These are phyloP conservation scores for Ogataea neopini DNA, from an alignment of 805 yeast genomes.

Conservation along the genomic window DNA sequence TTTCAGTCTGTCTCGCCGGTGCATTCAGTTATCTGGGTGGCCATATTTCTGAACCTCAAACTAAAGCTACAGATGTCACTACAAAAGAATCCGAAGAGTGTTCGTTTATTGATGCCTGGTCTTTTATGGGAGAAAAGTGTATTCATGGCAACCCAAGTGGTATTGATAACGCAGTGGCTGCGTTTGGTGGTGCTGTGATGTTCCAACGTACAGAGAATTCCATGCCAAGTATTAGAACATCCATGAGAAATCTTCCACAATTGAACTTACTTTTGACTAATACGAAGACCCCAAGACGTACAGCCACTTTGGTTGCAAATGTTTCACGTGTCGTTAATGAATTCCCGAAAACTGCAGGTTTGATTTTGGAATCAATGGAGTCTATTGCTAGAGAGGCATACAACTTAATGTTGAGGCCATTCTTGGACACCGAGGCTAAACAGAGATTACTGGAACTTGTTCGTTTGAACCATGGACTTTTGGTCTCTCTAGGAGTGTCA, in stretches of 20 bases:
- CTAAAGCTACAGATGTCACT: slow-evolving; percentile 38
- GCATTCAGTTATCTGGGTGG: slow-evolving; percentile 67
- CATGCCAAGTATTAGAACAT: slow-evolving; percentile 61
- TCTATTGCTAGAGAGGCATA: slow-evolving; percentile 73
- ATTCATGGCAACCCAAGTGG: slow-evolving; percentile 97
- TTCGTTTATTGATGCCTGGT: slow-evolving; percentile 77
- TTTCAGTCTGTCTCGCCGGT: slow-evolving; percentile 79
- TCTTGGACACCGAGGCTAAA: slow-evolving; percentile 43
- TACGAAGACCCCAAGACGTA: slow-evolving; percentile 83
- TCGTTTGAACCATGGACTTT: slow-evolving; percentile 81
- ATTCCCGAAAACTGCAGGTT: slow-evolving; percentile 54
- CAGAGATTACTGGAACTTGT: slow-evolving; percentile 59
- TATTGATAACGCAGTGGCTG: slow-evolving; percentile 93
- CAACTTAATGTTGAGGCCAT: slow-evolving; percentile 55
- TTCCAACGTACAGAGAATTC: slow-evolving; percentile 66
- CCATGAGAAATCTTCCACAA: slow-evolving; percentile 73
- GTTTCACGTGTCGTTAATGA: slow-evolving; percentile 59
- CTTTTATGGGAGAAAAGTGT: slow-evolving; percentile 91
- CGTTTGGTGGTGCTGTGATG: slow-evolving; percentile 94
- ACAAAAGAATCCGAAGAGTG: slow-evolving; percentile 42
- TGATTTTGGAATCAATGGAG: slow-evolving; percentile 76
- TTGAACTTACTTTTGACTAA: slow-evolving; percentile 76
- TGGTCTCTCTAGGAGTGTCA: slow-evolving; percentile 85
- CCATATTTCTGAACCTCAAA: slow-evolving; percentile 44
- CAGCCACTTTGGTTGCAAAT: slow-evolving; percentile 77